These are phyloP conservation scores for Gigaspora rosea DNA, from an alignment of 192 early-diverging fungal species.

Conservation along the genomic window DNA sequence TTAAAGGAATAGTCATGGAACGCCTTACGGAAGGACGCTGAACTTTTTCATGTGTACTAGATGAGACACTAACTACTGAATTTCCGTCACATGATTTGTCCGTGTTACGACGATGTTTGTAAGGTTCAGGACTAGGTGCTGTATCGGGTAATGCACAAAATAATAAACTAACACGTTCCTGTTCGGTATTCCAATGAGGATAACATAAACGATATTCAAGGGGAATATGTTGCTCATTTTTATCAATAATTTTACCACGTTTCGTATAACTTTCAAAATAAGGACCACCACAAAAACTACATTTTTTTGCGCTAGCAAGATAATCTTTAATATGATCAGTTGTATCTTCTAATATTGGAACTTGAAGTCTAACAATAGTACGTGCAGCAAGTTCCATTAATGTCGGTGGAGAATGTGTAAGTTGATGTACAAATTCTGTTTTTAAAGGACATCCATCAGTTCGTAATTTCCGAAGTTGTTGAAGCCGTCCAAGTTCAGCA, in stretches of 20 bases:
- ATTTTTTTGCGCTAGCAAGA: constrained; percentile 56
- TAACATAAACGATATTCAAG: constrained; percentile 74
- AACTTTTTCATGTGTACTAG: neutral
- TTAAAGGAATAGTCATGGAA: constrained; percentile 26
- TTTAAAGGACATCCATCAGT: constrained; percentile 58
- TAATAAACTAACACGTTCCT: constrained; percentile 62
- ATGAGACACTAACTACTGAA: neutral
- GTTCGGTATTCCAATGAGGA: constrained; percentile 76
- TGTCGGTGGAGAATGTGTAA: constrained; percentile 57
- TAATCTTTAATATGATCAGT: constrained; percentile 64
- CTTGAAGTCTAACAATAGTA: constrained; percentile 65
- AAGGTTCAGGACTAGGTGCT: constrained; percentile 44
- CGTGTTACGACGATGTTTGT: neutral
- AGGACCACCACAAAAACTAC: constrained; percentile 80
- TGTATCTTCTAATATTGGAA: constrained; percentile 54
- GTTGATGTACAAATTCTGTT: constrained; percentile 43
- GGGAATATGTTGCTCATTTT: constrained; percentile 53
- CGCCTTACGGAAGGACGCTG: constrained; percentile 1
- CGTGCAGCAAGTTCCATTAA: constrained; percentile 79
- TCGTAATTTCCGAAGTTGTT: constrained; percentile 62
- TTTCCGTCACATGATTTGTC: neutral
- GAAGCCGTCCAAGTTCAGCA: constrained; percentile 69
- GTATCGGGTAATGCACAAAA: constrained; percentile 67
- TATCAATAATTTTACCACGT: constrained; percentile 66
- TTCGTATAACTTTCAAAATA: constrained; percentile 66